Conservation (phyloP, 2,329 filamentous ascomycete species). For the Epichloe aotearoae region DNA sequence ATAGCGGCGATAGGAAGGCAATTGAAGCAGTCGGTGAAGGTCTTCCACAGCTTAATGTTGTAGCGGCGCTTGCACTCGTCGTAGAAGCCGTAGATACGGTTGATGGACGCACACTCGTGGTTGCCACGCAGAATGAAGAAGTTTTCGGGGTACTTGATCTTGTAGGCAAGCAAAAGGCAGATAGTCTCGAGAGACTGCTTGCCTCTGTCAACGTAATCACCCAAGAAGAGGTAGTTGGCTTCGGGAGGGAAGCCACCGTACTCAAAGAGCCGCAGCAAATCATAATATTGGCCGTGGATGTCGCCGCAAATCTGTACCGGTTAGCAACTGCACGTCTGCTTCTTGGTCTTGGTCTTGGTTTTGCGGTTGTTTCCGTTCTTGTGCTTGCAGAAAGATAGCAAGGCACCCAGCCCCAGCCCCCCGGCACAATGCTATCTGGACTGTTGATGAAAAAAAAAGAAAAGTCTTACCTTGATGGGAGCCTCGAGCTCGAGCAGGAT, state of each 20-base stretch:
- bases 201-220: conserved; percentile 96
- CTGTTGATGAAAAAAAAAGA: background rate
- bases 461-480: conserved; percentile 76
- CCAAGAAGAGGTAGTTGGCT: conserved; percentile 98
- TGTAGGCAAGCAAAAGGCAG: conserved; percentile 91
- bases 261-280: conserved; percentile 92
- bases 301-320: conserved; percentile 80
- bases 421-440: too few relatives aligned
- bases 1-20: conserved; percentile 96
- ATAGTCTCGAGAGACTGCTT: conserved; percentile 99
- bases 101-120: conserved; percentile 98
- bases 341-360: too few relatives aligned
- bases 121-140: conserved; percentile 98
- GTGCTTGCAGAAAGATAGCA: too few relatives aligned
- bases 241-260: conserved; percentile 97
- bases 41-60: conserved; percentile 99
- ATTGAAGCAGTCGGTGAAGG: conserved; percentile 99
- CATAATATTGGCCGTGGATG: conserved; percentile 98
- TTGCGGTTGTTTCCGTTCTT: too few relatives aligned
- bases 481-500: conserved; percentile 95
- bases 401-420: too few relatives aligned
- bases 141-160: conserved; percentile 99
- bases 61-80: conserved; percentile 98
- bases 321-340: background rate
- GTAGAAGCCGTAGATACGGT: conserved; percentile 98